Evolutionary conservation across 2,329 filamentous ascomycete genomes (phyloP).

Genomic region (Aphanocladium album): DNA sequence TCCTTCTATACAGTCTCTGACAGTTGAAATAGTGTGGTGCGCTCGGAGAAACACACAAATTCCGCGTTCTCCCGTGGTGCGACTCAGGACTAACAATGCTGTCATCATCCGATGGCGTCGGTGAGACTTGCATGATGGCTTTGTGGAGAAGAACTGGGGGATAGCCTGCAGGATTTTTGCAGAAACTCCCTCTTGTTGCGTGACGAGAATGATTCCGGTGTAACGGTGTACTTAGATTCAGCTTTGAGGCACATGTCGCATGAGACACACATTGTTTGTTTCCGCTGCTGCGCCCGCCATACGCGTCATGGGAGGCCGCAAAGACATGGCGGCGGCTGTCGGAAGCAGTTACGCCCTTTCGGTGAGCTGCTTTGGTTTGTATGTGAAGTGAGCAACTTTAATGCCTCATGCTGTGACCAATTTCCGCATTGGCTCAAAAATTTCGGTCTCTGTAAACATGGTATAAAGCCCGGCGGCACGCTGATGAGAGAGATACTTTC

Average conservation of each 20-base stretch:
- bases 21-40: background rate
- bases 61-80: background rate
- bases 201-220: background rate
- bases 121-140: constrained; percentile 1
- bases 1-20: background rate
- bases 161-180: background rate
- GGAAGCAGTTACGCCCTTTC: background rate
- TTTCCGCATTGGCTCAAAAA: background rate
- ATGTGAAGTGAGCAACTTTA: background rate
- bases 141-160: background rate
- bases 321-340: background rate
- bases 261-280: background rate
- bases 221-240: background rate
- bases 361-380: background rate
- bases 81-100: background rate
- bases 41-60: background rate
- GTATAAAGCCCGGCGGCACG: background rate
- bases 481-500: background rate
- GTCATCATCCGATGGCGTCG: constrained; percentile 9
- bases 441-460: background rate
- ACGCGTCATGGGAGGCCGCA: background rate
- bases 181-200: background rate
- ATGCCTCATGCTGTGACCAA: constrained; percentile 5
- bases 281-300: background rate
- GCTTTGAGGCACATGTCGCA: background rate